phyloP scores from a whole-genome alignment of 768 basidiomycete species.

The Lactarius psammicola region DNA sequence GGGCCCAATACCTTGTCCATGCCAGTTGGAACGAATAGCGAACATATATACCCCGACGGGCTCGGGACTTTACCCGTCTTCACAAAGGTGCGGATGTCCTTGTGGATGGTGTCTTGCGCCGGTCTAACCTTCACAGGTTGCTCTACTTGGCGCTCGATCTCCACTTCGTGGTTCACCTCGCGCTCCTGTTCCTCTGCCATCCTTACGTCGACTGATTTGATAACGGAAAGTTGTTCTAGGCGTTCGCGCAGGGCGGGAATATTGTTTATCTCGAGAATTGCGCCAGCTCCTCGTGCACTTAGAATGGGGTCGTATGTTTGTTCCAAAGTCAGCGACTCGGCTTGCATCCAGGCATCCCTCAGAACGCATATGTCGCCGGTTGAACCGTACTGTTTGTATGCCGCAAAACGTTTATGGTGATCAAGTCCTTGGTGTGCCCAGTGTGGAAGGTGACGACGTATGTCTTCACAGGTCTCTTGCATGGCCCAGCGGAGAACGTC shows the following conservation, averaged over 20 bases:
- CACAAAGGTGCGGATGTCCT: conserved; percentile 16
- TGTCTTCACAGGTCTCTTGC: conserved; percentile 26
- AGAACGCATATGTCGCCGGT: neutral
- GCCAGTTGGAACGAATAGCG: conserved; percentile 6
- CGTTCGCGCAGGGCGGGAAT: conserved; percentile 14
- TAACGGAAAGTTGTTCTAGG: conserved; percentile 12
- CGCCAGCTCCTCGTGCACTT: neutral
- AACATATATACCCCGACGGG: neutral
- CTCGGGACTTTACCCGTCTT: conserved; percentile 7
- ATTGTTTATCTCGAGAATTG: neutral
- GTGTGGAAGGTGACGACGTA: conserved; percentile 18
- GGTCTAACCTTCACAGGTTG: conserved; percentile 10
- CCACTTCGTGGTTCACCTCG: conserved; percentile 23
- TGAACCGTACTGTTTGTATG: neutral
- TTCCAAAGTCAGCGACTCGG: conserved; percentile 20
- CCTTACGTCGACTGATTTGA: conserved; percentile 5
- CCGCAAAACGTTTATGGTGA: conserved; percentile 5
- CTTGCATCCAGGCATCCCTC: conserved; percentile 12
- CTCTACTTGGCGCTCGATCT: conserved; percentile 19
- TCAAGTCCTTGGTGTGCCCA: conserved; percentile 23
- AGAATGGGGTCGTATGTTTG: conserved; percentile 18
- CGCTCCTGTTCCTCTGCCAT: conserved; percentile 25
- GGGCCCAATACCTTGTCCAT: neutral
- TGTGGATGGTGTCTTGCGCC: neutral
- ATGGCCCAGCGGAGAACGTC: conserved; percentile 27